Evolutionary conservation across 768 basidiomycete genomes (phyloP), one percentile per base, ranked within the genome.

Genomic region (Phaeolepiota aurea): DNA sequence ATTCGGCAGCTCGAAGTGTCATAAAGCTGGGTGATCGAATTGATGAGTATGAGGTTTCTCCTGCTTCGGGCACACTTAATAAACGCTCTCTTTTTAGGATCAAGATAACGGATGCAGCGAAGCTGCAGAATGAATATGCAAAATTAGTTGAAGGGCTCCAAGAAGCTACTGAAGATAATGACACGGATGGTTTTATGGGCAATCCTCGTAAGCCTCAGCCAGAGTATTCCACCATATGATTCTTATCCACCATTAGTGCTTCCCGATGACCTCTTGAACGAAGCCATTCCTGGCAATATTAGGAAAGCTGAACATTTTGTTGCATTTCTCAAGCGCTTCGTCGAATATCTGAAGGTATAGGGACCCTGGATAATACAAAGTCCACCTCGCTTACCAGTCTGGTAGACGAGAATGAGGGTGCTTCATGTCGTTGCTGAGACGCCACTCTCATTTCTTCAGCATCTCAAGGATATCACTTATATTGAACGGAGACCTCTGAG

Each of bases 241-340:
- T 41, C 22, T 12, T 37, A 10, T 41, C n/a, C 7, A 9, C 18
- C 9, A 9, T 16, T 46, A 91, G 91, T 89, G 20, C 68, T 99
- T 2, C 94, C 96, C 15, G 90, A 93, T 43, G 96, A 99, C 57
- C 75, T 99, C 35, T 68, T 99, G 35, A 84, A 82, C 39, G 96
- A 99, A 64, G 94, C 96, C 4, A 76, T 99, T 37, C 96, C 96
- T 21, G 96, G 96, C 9, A 99, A 99, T 53, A 99, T 99, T 44
- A 76, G 96, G 34, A 96, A 98, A 59, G 96, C 96, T 0, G 96
- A 99, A 55, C 96, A 99, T 63, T 99, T 99, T 52, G 90, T 97
- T 12, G 94, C 96, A 0, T 99, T 99, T 65, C 63, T 99, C 46
- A 97, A 94, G 61, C 81, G 96, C 40, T 96, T 99, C 54, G 91